Evolutionary conservation across 176 grass and related monocot genomes (phyloP).

Genomic region (Lolium multiflorum): DNA sequence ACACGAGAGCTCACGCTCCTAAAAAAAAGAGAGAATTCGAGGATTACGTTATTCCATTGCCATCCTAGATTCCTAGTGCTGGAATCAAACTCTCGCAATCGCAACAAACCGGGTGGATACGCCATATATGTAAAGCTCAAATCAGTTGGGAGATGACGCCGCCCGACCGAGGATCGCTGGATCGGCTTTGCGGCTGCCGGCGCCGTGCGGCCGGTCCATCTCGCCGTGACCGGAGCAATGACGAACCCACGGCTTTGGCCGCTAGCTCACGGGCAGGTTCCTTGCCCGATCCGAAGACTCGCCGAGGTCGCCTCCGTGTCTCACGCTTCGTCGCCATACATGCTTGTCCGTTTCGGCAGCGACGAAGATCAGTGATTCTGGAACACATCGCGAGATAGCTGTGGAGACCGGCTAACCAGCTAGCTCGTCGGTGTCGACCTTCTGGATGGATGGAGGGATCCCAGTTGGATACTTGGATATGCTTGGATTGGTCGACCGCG

Average conservation of each 20-base stretch:
- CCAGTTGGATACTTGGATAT: background rate
- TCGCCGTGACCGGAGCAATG: slow-evolving; percentile 56
- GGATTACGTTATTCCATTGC: too few relatives aligned
- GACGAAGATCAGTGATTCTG: background rate
- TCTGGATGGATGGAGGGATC: slow-evolving; percentile 1
- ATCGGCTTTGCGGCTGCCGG: background rate
- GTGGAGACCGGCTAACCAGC: background rate
- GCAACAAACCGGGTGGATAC: background rate
- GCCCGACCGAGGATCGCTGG: too few relatives aligned
- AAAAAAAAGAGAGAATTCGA: too few relatives aligned
- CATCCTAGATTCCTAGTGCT: too few relatives aligned
- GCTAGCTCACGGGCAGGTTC: background rate
- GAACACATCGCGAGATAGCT: background rate
- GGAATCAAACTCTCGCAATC: too few relatives aligned
- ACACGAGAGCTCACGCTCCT: too few relatives aligned
- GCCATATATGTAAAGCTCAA: background rate
- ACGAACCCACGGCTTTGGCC: slow-evolving; percentile 40
- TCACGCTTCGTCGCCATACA: background rate
- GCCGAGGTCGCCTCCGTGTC: background rate
- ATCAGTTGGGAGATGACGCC: too few relatives aligned
- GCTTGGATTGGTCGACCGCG: background rate
- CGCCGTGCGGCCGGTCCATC: slow-evolving; percentile 3
- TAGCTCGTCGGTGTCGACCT: background rate
- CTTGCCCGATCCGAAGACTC: background rate
- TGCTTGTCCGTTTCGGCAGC: slow-evolving; percentile 9